Percentiles rank a stretch among this genome's conserved stretches.
phyloP scores from a whole-genome alignment of 306 rosid genomes.

The Gynostemma pentaphyllum region DNA sequence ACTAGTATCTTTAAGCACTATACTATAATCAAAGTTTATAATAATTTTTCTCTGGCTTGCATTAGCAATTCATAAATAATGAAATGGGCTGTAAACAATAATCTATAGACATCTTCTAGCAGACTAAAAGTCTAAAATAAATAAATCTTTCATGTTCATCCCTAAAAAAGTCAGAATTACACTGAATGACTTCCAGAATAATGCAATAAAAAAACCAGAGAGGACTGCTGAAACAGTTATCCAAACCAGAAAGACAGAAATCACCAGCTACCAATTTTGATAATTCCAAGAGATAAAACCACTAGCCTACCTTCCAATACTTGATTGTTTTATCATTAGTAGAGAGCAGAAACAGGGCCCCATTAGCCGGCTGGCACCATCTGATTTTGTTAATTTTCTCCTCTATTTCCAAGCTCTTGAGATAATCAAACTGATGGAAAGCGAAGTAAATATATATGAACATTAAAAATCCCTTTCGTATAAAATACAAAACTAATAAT shows the following conservation, averaged over 20 bases:
- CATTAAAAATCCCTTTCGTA: neutral
- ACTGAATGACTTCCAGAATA: neutral
- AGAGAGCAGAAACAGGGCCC: constrained; percentile 56
- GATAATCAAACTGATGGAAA: constrained; percentile 50
- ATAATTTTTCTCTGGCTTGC: neutral
- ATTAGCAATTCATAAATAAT: neutral
- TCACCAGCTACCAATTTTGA: neutral
- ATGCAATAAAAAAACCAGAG: neutral
- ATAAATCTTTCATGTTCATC: neutral
- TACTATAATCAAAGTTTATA: neutral
- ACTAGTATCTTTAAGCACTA: neutral
- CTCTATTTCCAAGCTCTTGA: constrained; percentile 71
- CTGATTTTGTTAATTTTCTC: constrained; percentile 65
- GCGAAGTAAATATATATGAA: constrained; percentile 7
- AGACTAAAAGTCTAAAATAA: neutral
- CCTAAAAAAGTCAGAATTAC: neutral
- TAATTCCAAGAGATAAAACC: neutral
- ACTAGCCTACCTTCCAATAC: constrained; percentile 51
- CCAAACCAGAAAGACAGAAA: neutral
- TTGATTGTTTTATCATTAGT: constrained; percentile 68
- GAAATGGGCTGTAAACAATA: neutral
- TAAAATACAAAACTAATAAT: neutral
- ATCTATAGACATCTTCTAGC: neutral
- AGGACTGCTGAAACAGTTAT: neutral
- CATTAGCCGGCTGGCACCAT: constrained; percentile 66